Evolutionary conservation across 2,329 filamentous ascomycete genomes (phyloP).

Genomic region (Xylaria sp.): DNA sequence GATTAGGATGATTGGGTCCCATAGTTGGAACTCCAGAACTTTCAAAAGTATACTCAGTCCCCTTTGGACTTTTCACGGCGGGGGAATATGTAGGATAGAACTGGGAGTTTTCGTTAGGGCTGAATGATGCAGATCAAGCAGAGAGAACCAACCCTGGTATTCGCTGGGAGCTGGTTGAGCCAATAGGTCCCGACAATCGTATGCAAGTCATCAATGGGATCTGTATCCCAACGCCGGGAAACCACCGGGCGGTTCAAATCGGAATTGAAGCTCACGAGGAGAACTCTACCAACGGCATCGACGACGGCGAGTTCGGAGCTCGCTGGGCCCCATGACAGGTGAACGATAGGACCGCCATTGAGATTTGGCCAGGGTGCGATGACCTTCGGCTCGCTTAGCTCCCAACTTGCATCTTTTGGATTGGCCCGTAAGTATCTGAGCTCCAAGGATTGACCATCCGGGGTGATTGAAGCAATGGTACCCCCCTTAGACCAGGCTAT

Average conservation of each 20-base stretch:
- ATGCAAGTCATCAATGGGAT: slow-evolving; percentile 77
- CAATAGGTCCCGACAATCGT: slow-evolving; percentile 87
- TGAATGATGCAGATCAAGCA: neutral
- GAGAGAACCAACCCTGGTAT: slow-evolving; percentile 46
- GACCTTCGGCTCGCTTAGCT: slow-evolving; percentile 75
- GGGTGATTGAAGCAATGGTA: slow-evolving; percentile 82
- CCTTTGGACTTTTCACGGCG: slow-evolving; percentile 66
- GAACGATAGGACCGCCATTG: slow-evolving; percentile 75
- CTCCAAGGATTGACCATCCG: slow-evolving; percentile 75
- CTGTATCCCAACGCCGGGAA: slow-evolving; percentile 70
- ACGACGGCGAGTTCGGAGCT: slow-evolving; percentile 85
- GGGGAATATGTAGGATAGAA: slow-evolving; percentile 66
- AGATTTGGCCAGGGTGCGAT: slow-evolving; percentile 69
- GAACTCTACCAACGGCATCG: slow-evolving; percentile 80
- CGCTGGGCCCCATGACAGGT: slow-evolving; percentile 81
- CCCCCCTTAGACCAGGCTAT: slow-evolving; percentile 90
- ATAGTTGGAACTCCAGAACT: slow-evolving; percentile 71
- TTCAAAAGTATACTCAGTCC: slow-evolving; percentile 73
- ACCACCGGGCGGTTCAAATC: slow-evolving; percentile 77
- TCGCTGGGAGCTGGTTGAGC: slow-evolving; percentile 69
- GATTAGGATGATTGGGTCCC: slow-evolving; percentile 78
- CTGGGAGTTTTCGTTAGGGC: slow-evolving; percentile 43
- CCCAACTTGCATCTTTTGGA: slow-evolving; percentile 77
- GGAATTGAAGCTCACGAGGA: slow-evolving; percentile 76
- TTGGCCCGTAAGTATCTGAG: slow-evolving; percentile 77